These are phyloP conservation scores for Cystoderma amianthinum DNA, from an alignment of 768 basidiomycete species.

Conservation along the genomic window DNA sequence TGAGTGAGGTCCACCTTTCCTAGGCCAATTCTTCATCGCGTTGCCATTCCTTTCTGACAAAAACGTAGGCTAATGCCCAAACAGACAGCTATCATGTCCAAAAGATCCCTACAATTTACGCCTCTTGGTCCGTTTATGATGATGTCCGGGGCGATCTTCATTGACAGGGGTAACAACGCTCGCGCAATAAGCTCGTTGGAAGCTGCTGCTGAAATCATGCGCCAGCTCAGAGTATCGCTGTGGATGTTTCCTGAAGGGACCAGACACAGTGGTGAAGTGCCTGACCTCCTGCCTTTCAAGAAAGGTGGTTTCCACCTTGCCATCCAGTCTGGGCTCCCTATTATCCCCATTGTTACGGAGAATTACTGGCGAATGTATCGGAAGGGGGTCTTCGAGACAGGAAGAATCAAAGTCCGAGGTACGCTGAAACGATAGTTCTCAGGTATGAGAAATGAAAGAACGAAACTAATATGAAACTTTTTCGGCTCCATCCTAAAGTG, in stretches of 20 bases:
- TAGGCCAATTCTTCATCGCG: neutral
- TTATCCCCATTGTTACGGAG: conserved; percentile 88
- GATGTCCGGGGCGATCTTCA: conserved; percentile 84
- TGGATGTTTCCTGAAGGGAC: conserved; percentile 99
- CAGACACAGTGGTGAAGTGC: conserved; percentile 57
- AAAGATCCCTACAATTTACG: conserved; percentile 79
- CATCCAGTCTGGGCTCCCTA: conserved; percentile 82
- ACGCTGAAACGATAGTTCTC: conserved; percentile 14
- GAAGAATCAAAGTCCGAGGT: conserved; percentile 81
- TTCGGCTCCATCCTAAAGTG: conserved; percentile 41
- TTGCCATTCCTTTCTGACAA: neutral
- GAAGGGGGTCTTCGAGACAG: conserved; percentile 67
- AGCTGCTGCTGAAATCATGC: conserved; percentile 76
- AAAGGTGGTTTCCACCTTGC: conserved; percentile 98
- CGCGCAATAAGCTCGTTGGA: conserved; percentile 70
- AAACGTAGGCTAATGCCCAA: conserved; percentile 68
- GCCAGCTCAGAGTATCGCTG: conserved; percentile 58
- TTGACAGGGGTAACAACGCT: conserved; percentile 78
- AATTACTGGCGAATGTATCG: conserved; percentile 90
- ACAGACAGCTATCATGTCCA: conserved; percentile 84
- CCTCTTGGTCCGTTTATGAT: conserved; percentile 92
- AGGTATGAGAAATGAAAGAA: neutral
- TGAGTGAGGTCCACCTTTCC: conserved; percentile 29
- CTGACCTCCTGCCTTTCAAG: conserved; percentile 83
- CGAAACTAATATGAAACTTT: neutral